Evolutionary conservation across 2,329 filamentous ascomycete genomes (phyloP).

Genomic region (Xylariales sp.): DNA sequence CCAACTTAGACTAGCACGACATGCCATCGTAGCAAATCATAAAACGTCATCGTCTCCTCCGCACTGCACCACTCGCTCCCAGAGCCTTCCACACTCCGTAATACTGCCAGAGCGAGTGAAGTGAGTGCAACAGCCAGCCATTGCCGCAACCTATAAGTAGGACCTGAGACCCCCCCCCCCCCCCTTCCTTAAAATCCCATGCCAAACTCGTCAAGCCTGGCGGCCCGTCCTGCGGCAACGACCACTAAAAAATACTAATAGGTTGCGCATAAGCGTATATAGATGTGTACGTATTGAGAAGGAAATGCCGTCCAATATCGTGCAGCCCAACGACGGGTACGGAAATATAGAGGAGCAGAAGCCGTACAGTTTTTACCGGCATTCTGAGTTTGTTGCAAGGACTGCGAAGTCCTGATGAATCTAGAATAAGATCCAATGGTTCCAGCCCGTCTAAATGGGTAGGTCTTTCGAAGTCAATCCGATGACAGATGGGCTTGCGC

Average conservation of each 20-base stretch:
- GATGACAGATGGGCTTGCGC: constrained; percentile 19
- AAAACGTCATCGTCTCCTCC: constrained; percentile 1
- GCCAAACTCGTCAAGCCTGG: not conserved
- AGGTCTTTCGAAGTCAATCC: constrained; percentile 10
- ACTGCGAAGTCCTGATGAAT: not conserved
- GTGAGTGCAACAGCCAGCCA: constrained; percentile 13
- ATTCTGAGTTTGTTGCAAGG: not conserved
- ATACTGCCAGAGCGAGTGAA: not conserved
- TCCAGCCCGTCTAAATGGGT: constrained; percentile 15
- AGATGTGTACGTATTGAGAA: not conserved
- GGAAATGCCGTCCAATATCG: not conserved
- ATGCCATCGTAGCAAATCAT: constrained; percentile 4
- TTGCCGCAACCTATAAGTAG: constrained; percentile 8
- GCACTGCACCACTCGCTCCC: constrained; percentile 16
- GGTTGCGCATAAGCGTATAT: not conserved
- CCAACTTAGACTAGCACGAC: not conserved
- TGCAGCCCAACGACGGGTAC: not conserved
- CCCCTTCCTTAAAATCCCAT: no score
- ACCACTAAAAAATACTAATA: not conserved
- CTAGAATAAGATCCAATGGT: constrained; percentile 15
- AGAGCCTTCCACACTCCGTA: constrained; percentile 16
- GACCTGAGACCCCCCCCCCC: not conserved
- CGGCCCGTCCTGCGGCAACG: not conserved
- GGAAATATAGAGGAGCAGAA: no score
- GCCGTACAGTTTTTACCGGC: constrained; percentile 18